Base-by-base conservation (phyloP, 192 early-diverging fungal species). In the Umbelopsis vinacea region DNA sequence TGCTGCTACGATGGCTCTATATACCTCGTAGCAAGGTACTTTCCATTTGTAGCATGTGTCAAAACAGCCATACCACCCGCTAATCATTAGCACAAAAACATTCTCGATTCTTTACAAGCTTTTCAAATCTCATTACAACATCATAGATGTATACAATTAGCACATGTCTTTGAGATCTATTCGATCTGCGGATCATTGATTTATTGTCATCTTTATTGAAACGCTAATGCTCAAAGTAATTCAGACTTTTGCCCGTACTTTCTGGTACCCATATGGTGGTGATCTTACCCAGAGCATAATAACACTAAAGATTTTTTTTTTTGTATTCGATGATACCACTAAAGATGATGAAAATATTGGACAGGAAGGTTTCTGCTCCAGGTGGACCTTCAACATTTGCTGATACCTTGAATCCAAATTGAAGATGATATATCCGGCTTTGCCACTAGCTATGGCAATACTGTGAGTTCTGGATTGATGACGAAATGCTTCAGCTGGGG, bases 381-480 rank as follows among this genome's bases (percentile, higher is more conserved):
- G 67, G 38, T 22, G 74, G 66, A 47, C 78, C 83, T 46, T 79
- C 79, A 19, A 84, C 77, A 66, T 84, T 83, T 29, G 75, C 76
- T 19, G 88, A 38, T 46, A 72, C 75, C 69, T 87, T 85, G 77
- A 85, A 87, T 22, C 84, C 85, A 76, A 88, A 87, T 84, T 77
- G 43, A 87, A 85, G 66, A 92, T 52, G 73, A 93, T 91, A 60
- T 89, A 91, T 43, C 79, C 92, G 55, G 87, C 82, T 81, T 93
- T 94, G 48, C 93, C 92, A 63, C 81, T 75, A 46, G 90, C 93
- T 46, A 92, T 91, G 66, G 91, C 90, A 71, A 93, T 89, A 83
- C 93, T 92, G 79, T 94, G 93, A 53, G 88, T 88, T 40, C 87
- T 88, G 48, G 93, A 85, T 46, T 91, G 86, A 45, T 92, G 86